These are phyloP conservation scores for Pseudotsuga menziesii DNA, from an alignment of 75 land plant species.

Conservation along the genomic window DNA sequence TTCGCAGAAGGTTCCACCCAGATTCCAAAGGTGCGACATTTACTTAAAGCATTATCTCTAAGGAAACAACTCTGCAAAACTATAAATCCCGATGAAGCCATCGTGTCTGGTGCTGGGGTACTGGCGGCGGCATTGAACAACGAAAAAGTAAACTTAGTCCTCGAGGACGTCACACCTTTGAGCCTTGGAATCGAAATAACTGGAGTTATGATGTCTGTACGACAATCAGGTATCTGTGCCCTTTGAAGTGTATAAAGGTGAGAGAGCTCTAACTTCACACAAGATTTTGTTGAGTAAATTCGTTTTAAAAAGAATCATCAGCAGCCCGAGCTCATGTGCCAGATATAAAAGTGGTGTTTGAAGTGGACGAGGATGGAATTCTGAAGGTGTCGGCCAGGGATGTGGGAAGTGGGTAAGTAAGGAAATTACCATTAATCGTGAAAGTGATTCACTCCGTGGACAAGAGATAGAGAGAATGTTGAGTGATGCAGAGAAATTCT, in stretches of 20 bases:
- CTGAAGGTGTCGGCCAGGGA: too few species aligned
- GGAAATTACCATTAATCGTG: too few species aligned
- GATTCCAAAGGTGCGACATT: slow-evolving; percentile 20
- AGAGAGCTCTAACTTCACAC: not conserved
- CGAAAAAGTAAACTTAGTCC: slow-evolving; percentile 12
- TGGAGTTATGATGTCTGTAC: slow-evolving; percentile 23
- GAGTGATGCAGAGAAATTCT: too few species aligned
- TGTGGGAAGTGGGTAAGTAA: too few species aligned
- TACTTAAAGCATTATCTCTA: not conserved
- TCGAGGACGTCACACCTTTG: slow-evolving; percentile 24
- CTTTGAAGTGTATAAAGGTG: slow-evolving; percentile 7
- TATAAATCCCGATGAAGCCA: slow-evolving; percentile 1
- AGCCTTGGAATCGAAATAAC: slow-evolving; percentile 17
- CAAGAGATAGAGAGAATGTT: too few species aligned
- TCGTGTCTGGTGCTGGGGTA: slow-evolving; percentile 26
- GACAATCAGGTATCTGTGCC: slow-evolving; percentile 18
- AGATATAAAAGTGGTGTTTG: too few species aligned
- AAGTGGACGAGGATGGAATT: too few species aligned
- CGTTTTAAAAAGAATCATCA: slow-evolving; percentile 20
- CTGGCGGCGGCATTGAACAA: too few species aligned
- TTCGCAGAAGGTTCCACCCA: slow-evolving; percentile 25
- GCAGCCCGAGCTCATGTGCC: slow-evolving; percentile 20
- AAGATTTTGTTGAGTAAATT: slow-evolving; percentile 18
- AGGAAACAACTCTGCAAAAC: not conserved
- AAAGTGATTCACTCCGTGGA: too few species aligned